Evolutionary conservation across 2,329 filamentous ascomycete genomes (phyloP).

Genomic region (Epichloe coenophiala): DNA sequence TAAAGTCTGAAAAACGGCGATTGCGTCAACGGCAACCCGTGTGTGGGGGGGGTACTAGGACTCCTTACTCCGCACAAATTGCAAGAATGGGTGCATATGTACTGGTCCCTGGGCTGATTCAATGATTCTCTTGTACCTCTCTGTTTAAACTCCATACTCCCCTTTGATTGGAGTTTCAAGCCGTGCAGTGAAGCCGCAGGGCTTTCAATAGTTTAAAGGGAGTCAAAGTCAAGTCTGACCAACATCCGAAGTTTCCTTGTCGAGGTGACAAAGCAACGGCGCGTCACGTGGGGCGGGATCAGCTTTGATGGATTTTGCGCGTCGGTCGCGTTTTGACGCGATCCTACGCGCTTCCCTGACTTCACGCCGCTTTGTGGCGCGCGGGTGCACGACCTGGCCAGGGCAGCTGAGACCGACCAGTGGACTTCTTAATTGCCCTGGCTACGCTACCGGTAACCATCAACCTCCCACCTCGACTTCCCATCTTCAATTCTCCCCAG

Average conservation of each 20-base stretch:
- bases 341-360: constrained; percentile 9
- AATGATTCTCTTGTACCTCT: too few relatives aligned
- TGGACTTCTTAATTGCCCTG: constrained; percentile 7
- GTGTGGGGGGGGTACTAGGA: too few relatives aligned
- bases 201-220: too few relatives aligned
- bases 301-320: constrained; percentile 18
- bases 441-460: neutral
- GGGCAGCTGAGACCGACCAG: neutral
- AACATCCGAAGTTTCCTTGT: neutral
- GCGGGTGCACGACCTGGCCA: constrained; percentile 1
- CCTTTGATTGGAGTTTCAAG: too few relatives aligned
- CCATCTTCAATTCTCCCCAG: neutral
- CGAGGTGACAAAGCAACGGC: neutral
- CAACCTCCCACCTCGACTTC: constrained; percentile 2
- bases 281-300: constrained; percentile 4
- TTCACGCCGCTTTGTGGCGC: constrained; percentile 7
- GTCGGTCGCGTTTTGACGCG: constrained; percentile 19
- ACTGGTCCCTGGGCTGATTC: too few relatives aligned
- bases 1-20: too few relatives aligned
- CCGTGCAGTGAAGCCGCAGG: neutral
- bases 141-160: too few relatives aligned
- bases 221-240: too few relatives aligned
- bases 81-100: too few relatives aligned
- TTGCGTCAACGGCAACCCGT: too few relatives aligned
- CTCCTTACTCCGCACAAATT: neutral